These are phyloP conservation scores for Globisporangium ultimum DNA, from an alignment of 352 stramenopile genomes.

Conservation along the genomic window DNA sequence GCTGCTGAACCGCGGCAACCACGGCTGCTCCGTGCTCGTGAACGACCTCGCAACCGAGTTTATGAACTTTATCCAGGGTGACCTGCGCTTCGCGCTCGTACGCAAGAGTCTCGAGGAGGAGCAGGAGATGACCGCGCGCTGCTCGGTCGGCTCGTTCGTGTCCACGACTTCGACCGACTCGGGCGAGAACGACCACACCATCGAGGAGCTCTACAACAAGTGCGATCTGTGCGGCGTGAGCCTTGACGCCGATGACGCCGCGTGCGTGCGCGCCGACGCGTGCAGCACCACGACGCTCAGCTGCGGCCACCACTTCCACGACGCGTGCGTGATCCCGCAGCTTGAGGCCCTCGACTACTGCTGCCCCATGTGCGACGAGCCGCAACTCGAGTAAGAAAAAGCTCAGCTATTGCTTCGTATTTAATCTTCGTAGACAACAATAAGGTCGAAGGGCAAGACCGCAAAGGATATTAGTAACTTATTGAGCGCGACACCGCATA, in stretches of 20 bases:
- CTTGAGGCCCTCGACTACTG: conserved; percentile 12
- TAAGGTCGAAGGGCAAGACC: no score
- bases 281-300: conserved; percentile 18
- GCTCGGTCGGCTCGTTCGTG: conserved; percentile 5
- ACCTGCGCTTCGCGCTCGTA: not conserved
- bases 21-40: conserved; percentile 32
- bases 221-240: conserved; percentile 6
- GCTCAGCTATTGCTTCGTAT: no score
- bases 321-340: conserved; percentile 16
- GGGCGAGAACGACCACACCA: not conserved
- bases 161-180: conserved; percentile 6
- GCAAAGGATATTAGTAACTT: no score
- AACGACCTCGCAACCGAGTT: conserved; percentile 27
- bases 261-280: not conserved
- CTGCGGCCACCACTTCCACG: conserved; percentile 22
- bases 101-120: not conserved
- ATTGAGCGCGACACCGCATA: no score
- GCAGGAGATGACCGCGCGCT: conserved; percentile 1
- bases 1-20: conserved; percentile 34
- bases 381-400: not conserved
- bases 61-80: conserved; percentile 8
- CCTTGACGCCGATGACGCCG: not conserved
- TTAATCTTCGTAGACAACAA: no score
- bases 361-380: conserved; percentile 16
- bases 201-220: not conserved